phyloP scores from a whole-genome alignment of 306 rosid species.

The Acacia crassicarpa region DNA sequence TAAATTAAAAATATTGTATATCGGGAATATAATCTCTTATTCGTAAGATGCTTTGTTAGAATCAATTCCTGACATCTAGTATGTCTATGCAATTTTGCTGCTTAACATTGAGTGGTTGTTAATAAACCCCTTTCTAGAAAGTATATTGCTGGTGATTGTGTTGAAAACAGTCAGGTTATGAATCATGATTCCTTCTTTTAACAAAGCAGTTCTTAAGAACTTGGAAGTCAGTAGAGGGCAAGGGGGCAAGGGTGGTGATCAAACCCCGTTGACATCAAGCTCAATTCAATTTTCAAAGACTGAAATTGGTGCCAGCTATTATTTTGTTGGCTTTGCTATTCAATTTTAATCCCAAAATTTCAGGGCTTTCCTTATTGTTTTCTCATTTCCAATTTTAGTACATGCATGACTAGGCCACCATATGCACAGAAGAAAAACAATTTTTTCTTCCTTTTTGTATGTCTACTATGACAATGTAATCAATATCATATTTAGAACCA shows the following conservation, averaged over 20 bases:
- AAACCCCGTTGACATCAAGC: not conserved
- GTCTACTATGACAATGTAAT: constrained; percentile 10
- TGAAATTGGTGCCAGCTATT: not conserved
- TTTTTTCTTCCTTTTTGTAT: constrained; percentile 9
- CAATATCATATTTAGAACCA: constrained; percentile 6
- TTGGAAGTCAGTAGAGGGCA: not conserved
- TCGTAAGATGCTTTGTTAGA: not conserved
- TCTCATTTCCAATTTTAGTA: not conserved
- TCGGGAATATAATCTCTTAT: not conserved
- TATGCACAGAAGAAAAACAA: not conserved
- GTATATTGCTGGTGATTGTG: not conserved
- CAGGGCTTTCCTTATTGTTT: not conserved
- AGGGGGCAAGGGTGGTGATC: not conserved
- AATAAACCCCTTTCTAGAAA: constrained; percentile 16
- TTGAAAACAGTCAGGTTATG: not conserved
- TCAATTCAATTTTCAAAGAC: not conserved
- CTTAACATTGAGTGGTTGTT: constrained; percentile 5
- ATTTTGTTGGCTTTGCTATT: not conserved
- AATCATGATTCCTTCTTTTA: not conserved
- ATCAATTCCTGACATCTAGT: constrained; percentile 3
- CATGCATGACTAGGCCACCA: not conserved
- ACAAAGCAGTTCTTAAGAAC: not conserved
- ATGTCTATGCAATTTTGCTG: constrained; percentile 6
- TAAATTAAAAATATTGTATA: not conserved
- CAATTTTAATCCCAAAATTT: not conserved